phyloP scores from a whole-genome alignment of 805 yeast genomes.

The Grigorovia transvaalensis region DNA sequence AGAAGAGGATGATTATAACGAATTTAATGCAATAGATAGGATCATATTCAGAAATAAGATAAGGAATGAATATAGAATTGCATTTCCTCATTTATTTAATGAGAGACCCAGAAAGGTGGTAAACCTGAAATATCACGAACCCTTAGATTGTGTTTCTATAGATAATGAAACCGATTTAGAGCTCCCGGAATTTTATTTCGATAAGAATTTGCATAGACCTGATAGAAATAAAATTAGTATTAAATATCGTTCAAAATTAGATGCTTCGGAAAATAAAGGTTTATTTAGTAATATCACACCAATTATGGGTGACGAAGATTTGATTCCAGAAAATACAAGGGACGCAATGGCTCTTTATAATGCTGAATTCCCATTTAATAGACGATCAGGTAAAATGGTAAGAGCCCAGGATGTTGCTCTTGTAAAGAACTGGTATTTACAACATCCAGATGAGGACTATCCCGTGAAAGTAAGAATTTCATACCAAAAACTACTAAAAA shows the following conservation, averaged over 20 bases:
- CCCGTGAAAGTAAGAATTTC: constrained; percentile 79
- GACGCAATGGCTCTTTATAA: constrained; percentile 59
- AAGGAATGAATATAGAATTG: constrained; percentile 75
- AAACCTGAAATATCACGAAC: constrained; percentile 53
- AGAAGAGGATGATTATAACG: constrained; percentile 72
- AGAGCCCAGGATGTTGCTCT: constrained; percentile 88
- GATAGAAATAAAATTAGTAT: constrained; percentile 15
- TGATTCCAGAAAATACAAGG: constrained; percentile 39
- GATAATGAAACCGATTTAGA: constrained; percentile 35
- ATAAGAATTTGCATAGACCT: constrained; percentile 48
- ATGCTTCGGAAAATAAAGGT: constrained; percentile 30
- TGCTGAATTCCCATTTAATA: constrained; percentile 81
- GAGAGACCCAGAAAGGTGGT: constrained; percentile 59
- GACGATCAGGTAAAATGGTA: constrained; percentile 56
- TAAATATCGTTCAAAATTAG: constrained; percentile 15
- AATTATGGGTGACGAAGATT: constrained; percentile 36
- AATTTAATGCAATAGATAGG: constrained; percentile 81
- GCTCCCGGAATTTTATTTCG: constrained; percentile 46
- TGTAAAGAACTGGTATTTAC: constrained; percentile 70
- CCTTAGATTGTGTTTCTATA: constrained; percentile 41
- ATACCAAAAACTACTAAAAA: constrained; percentile 79
- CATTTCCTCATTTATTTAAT: constrained; percentile 78
- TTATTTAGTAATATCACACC: constrained; percentile 41
- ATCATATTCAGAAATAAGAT: constrained; percentile 70
- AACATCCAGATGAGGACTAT: constrained; percentile 48